Evolutionary conservation across 495 filamentous ascomycete species (phyloP), one percentile per base, ranked within the genome.

Genomic region (Lichina pygmaea): DNA sequence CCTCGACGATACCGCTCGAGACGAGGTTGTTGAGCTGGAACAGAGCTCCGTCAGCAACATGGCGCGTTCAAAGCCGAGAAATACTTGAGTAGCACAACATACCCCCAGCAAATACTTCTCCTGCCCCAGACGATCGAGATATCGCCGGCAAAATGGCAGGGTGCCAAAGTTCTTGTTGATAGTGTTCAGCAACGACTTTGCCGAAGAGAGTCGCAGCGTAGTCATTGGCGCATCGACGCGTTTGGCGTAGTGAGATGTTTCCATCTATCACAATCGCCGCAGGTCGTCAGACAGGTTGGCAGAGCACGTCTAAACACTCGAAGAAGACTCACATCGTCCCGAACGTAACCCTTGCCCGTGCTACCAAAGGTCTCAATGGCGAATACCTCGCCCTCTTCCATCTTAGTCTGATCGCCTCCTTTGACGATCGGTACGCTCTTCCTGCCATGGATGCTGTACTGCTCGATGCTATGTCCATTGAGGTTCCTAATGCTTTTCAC

Each of bases 91-190:
- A 24, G 24, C 43, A 17, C 44, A 8, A 59, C 77, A 63, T 65
- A 81, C 76, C 34, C 82, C 84, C 3, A 86, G 67, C 24, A 86
- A 71, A 54, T 92, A 93, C 57, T 85, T 86, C 31, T 92, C 78
- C 57, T 84, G 78, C 36, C 84, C 84, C 24, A 91, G 55, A 41
- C 81, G 73, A 58, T 93, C 84, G 33, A 93, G 65, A 54, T 89
- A 92, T 49, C 84, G 73, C 43, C 81, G 67, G 55, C 78, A 89
- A 60, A 82, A 93, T 13, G 81, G 81, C 49, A 93, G 58, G 15
- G 82, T 92, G 39, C 82, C 80, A 54, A 93, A 93, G 60, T 91
- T 89, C 67, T 86, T 85, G 59, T 78, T 79, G 60, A 93, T 93
- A 12, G 83, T 78, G 44, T 71, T 85, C 50, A 89, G 62, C 47